Conservation (phyloP, 352 stramenopile genomes). For the Globisporangium barbulae region DNA sequence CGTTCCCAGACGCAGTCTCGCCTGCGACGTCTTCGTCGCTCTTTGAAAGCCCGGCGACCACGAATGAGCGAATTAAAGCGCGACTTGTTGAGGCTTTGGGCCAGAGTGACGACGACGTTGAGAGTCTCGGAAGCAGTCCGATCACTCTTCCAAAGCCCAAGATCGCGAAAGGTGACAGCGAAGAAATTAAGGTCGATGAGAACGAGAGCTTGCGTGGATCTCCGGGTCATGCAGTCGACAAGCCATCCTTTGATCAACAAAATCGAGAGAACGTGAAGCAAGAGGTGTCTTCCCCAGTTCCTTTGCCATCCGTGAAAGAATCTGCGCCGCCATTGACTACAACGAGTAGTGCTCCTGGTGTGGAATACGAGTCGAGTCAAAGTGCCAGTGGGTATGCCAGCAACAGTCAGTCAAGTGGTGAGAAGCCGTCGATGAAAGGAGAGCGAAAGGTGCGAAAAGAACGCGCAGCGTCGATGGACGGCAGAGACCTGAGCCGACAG, state of each 20-base stretch:
- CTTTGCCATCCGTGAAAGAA: neutral
- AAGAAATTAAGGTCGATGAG: neutral
- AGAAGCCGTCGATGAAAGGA: constrained; percentile 18
- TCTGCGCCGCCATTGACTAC: neutral
- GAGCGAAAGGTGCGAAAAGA: constrained; percentile 11
- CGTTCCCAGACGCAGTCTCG: constrained; percentile 16
- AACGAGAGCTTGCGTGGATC: neutral
- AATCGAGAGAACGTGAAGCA: neutral
- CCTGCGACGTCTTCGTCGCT: constrained; percentile 22
- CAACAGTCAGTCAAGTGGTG: constrained; percentile 20
- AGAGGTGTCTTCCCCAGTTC: neutral
- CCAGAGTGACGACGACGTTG: constrained; percentile 48
- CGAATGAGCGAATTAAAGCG: constrained; percentile 46
- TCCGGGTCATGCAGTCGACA: neutral
- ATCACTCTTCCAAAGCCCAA: constrained; percentile 7
- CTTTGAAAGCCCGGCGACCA: constrained; percentile 44
- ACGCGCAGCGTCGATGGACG: neutral
- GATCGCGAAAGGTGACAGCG: neutral
- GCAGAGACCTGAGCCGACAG: constrained; percentile 6
- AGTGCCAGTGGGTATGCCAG: constrained; percentile 14
- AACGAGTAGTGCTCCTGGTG: constrained; percentile 3
- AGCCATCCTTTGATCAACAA: neutral
- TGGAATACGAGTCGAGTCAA: constrained; percentile 20
- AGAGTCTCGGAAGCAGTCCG: constrained; percentile 20
- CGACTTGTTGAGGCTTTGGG: constrained; percentile 46